A percentile compares a stretch with the other conserved stretches of the same genome.
These are phyloP conservation scores for Malus fusca DNA, from an alignment of 306 rosid genomes.

Conservation along the genomic window DNA sequence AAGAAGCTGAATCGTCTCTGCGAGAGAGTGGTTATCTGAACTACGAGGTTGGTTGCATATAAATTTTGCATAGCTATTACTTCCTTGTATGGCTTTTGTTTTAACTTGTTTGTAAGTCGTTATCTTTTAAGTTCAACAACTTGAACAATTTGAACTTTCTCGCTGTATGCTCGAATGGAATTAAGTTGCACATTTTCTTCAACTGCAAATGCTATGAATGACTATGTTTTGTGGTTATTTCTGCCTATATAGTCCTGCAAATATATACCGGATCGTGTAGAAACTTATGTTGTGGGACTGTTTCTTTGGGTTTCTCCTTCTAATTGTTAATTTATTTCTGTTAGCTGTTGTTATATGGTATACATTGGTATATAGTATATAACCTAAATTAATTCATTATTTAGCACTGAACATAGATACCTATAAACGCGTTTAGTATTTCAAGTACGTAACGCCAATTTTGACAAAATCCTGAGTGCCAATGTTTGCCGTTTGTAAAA, in stretches of 20 bases:
- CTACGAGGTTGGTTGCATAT: constrained; percentile 60
- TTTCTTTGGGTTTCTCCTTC: background rate
- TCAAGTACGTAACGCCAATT: background rate
- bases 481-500: background rate
- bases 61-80: background rate
- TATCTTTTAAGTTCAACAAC: background rate
- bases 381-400: background rate
- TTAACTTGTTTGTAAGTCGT: background rate
- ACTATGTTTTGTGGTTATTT: background rate
- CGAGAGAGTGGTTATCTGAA: constrained; percentile 91
- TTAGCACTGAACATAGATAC: background rate
- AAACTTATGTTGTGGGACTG: background rate
- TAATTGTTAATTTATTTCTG: background rate
- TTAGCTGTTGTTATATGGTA: background rate
- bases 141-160: background rate
- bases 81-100: constrained; percentile 1
- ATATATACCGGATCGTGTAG: background rate
- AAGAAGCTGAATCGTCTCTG: constrained; percentile 87
- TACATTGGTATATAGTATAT: background rate
- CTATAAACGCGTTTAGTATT: background rate
- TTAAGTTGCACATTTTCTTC: background rate
- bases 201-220: constrained; percentile 1
- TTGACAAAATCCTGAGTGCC: background rate
- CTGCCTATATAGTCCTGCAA: background rate
- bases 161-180: background rate